phyloP scores from a whole-genome alignment of 1,284 basidiomycete genomes.

The Agroathelia rolfsii region DNA sequence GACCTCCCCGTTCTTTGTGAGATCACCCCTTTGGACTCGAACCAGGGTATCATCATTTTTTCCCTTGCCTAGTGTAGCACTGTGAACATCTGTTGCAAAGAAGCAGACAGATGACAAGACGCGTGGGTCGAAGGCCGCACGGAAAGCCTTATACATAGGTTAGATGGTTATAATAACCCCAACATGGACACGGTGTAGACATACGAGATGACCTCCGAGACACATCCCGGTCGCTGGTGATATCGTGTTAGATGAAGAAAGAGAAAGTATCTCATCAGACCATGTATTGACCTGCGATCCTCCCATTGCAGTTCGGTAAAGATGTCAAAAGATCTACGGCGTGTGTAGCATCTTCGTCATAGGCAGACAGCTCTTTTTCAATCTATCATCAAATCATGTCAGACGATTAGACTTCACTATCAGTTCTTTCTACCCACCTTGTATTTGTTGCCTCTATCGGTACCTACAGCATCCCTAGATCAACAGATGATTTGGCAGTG shows the following conservation, averaged over 20 bases:
- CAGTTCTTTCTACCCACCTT: slow-evolving; percentile 66
- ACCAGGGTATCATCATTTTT: slow-evolving; percentile 71
- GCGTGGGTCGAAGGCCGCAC: slow-evolving; percentile 75
- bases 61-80: slow-evolving; percentile 77
- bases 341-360: slow-evolving; percentile 80
- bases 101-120: slow-evolving; percentile 84
- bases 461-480: slow-evolving; percentile 35
- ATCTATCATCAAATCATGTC: slow-evolving; percentile 37
- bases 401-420: too few relatives aligned
- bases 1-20: slow-evolving; percentile 72
- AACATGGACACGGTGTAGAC: slow-evolving; percentile 15
- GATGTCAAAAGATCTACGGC: slow-evolving; percentile 67
- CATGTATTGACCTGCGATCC: slow-evolving; percentile 59
- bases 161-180: not conserved
- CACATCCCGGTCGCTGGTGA: slow-evolving; percentile 73
- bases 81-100: slow-evolving; percentile 88
- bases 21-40: slow-evolving; percentile 63
- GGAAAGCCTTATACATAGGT: slow-evolving; percentile 37
- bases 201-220: slow-evolving; percentile 72
- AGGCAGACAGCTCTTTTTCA: slow-evolving; percentile 75
- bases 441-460: slow-evolving; percentile 82
- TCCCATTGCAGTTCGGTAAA: slow-evolving; percentile 77
- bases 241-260: slow-evolving; percentile 5
- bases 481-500: slow-evolving; percentile 1
- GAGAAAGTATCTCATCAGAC: not conserved